Percentiles rank a stretch among this genome's conserved stretches.
Evolutionary conservation across 139 green algal genomes (phyloP).

Genomic region (Parachlorella kessleri): DNA sequence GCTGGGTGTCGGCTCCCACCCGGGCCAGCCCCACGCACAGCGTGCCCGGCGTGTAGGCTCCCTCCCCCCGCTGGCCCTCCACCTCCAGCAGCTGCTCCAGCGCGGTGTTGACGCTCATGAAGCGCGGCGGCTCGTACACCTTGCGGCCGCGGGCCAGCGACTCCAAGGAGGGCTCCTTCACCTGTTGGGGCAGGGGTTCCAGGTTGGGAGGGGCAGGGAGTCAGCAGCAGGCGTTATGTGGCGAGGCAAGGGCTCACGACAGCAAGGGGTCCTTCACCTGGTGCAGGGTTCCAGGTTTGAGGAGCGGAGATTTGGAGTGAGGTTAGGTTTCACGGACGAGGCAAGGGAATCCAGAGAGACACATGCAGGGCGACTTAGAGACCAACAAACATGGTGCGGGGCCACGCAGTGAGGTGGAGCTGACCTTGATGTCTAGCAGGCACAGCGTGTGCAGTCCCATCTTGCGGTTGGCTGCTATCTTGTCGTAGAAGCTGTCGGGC

Average conservation of each 20-base stretch:
- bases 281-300: too few species aligned
- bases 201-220: too few species aligned
- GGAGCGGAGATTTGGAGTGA: too few species aligned
- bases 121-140: conserved; percentile 89
- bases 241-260: too few species aligned
- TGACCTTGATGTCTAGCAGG: conserved; percentile 93
- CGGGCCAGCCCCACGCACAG: conserved; percentile 85
- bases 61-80: conserved; percentile 64
- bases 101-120: conserved; percentile 65
- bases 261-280: too few species aligned
- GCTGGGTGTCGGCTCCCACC: conserved; percentile 69
- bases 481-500: conserved; percentile 91
- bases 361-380: not conserved
- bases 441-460: conserved; percentile 94
- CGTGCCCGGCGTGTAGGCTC: conserved; percentile 68
- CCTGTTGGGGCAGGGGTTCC: too few species aligned
- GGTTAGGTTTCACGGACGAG: too few species aligned
- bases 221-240: too few species aligned
- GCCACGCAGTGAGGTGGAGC: too few species aligned
- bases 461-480: conserved; percentile 64
- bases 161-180: conserved; percentile 91
- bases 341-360: too few species aligned
- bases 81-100: conserved; percentile 92
- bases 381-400: not conserved
- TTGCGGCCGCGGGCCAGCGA: conserved; percentile 80